Evolutionary conservation across 805 yeast genomes (phyloP), one percentile per base, ranked within the genome.

Genomic region (Yarrowia phangngaensis): DNA sequence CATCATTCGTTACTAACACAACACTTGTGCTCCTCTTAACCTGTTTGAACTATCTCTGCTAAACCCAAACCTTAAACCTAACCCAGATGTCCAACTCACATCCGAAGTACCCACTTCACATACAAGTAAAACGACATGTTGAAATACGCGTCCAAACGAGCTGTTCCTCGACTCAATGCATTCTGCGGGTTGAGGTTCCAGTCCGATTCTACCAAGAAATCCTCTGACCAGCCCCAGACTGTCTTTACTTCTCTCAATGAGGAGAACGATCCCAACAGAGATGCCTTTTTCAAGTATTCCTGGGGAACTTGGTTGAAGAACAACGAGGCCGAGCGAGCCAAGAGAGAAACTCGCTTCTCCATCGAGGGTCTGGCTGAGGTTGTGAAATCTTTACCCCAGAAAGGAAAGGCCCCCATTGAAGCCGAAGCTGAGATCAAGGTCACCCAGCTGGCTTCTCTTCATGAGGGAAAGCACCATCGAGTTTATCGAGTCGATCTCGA

Each of bases 271-370:
- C 50, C 50, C 32, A 31, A 45, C 31, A 38, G 50, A 17, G 40
- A 45, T 20, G 41, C 40, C 32, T 85, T 92, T 60, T 90, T 86
- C 71, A 78, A 83, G 58, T 90, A 88, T 63, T 72, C 92, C 3
- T 90, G 97, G 95, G 98, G 98, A 38, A 76, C 95, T 6, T 90
- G 97, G 97, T 69, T 89, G 58, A 77, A 73, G 54, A 78, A 90
- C 61, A 95, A 92, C 62, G 74, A 72, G 50, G 66, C 65, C 23
- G 89, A 92, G 63, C 83, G 85, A 60, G 78, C 73, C 12, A 78
- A 78, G 56, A 79, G 98, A 66, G 76, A 75, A 51, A 90, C 97
- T 15, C 74, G 72, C 54, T 90, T 90, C 65, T 82, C 92, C 3
- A 72, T 92, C 45, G 80, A 79, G 60, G 97, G 96, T 4, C 68